Evolutionary conservation across 192 early-diverging fungal genomes (phyloP), one percentile per base, ranked within the genome.

Genomic region (Rhizoclosmatium globosum): DNA sequence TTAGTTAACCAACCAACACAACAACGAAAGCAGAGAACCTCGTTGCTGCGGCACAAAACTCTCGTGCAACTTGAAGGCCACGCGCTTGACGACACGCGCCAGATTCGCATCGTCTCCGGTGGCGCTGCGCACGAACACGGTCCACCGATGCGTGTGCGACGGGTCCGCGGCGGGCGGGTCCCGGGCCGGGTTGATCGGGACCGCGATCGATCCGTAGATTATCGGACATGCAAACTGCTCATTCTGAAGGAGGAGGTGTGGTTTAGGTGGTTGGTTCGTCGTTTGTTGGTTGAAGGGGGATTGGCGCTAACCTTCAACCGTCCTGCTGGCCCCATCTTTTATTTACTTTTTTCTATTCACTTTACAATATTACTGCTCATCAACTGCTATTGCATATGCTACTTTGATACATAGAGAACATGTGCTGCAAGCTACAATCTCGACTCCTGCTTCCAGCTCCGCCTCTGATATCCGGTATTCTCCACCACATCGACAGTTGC

Each of bases 111-210:
- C 97, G 81, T 97, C 94, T 68, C 91, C 93, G 79, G 96, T 92
- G 39, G 93, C 80, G 3, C 95, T 95, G 15, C 92, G 87, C 17
- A 99, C 89, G 62, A 91, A 95, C 3, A 99, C 92, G 0, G 93
- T 96, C 98, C 98, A 99, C 77, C 92, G 91, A 87, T 99, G 98
- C 15, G 98, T 98, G 78, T 99, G 96, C 60, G 94, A 91, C 1
- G 92, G 87, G 81, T 96, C 93, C 45, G 85, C 67, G n/a, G 48
- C 47, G 19, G 71, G 78, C 1, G 73, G 65, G 38, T 78, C 68
- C 41, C 83, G 83, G n/a, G 58, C 69, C 19, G 72, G 70, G 43
- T 48, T 73, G 58, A 98, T 75, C 56, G 92, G 93, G 1, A 87
- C 87, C 9, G 97, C 95, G 11, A 88, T 84, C 65, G 95, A 95